Conservation (phyloP, 352 stramenopile genomes). For the Saprolegnia diclina region DNA sequence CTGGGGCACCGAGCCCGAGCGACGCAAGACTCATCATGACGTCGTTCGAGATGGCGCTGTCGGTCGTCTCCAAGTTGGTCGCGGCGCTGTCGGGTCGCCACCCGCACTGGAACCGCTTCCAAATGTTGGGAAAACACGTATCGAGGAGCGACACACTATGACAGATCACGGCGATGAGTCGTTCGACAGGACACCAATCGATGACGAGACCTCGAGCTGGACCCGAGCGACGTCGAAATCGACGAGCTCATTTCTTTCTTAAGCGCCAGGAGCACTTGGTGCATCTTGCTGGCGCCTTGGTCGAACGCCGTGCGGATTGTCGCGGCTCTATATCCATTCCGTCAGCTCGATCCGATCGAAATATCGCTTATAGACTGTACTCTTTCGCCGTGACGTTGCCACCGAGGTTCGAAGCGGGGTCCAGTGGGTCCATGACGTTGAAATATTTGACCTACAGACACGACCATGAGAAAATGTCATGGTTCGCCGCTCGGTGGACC, state of each 20-base stretch:
- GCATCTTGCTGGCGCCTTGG: conserved; percentile 25
- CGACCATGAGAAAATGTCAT: not conserved
- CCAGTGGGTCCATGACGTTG: conserved; percentile 41
- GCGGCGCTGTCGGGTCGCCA: conserved; percentile 35
- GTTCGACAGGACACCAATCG: not conserved
- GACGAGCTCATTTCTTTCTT: conserved; percentile 30
- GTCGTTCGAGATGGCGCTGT: conserved; percentile 1
- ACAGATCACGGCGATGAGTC: not conserved
- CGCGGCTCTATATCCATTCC: conserved; percentile 15
- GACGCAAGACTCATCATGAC: conserved; percentile 14
- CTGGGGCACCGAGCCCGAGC: not conserved
- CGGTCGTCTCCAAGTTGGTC: conserved; percentile 4
- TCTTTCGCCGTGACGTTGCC: conserved; percentile 26
- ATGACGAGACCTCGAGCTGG: conserved; percentile 22
- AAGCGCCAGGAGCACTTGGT: conserved; percentile 24
- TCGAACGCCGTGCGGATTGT: conserved; percentile 33
- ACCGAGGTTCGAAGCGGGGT: conserved; percentile 34
- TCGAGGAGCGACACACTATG: conserved; percentile 35
- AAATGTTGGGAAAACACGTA: conserved; percentile 33
- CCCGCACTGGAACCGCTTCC: conserved; percentile 33
- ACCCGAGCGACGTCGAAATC: conserved; percentile 26
- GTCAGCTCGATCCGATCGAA: not conserved
- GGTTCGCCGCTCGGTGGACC: not conserved
- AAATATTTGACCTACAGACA: conserved; percentile 29
- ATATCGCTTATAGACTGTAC: too few relatives aligned